A percentile compares a stretch with the other conserved stretches of the same genome.
Conservation (phyloP, 2,329 filamentous ascomycete genomes). For the Talaromyces verruculosus region DNA sequence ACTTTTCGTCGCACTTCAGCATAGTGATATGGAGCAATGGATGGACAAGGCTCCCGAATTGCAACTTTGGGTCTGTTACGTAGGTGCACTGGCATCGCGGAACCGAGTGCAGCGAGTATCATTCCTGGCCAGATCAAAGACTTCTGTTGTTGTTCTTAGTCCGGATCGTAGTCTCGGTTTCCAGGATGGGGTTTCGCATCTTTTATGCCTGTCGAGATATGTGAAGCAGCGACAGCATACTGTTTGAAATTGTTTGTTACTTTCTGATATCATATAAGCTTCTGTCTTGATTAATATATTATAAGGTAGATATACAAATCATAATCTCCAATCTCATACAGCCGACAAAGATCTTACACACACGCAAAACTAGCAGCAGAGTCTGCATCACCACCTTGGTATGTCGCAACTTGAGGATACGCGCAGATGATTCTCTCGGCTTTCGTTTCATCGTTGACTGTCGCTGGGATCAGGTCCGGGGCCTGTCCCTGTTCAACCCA, state of each 20-base stretch:
- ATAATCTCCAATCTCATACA: neutral
- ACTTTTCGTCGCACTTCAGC: conserved; percentile 8
- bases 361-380: conserved; percentile 1
- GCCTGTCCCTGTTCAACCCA: conserved; percentile 23
- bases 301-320: neutral
- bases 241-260: neutral
- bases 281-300: neutral
- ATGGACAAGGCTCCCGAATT: conserved; percentile 12
- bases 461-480: neutral
- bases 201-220: conserved; percentile 8
- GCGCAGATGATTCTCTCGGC: conserved; percentile 12
- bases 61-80: conserved; percentile 12
- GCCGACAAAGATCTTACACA: neutral
- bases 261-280: neutral
- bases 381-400: neutral
- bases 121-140: conserved; percentile 12
- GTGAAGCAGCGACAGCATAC: neutral
- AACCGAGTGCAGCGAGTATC: conserved; percentile 11
- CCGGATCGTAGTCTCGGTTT: conserved; percentile 3
- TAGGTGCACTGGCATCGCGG: conserved; percentile 6
- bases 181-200: conserved; percentile 14
- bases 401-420: conserved; percentile 9
- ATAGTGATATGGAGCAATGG: conserved; percentile 1
- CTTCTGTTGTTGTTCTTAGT: conserved; percentile 11
- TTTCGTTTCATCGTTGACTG: conserved; percentile 9